These are phyloP conservation scores for Dactylellina parvicollis DNA, from an alignment of 2,329 filamentous ascomycete species.

Conservation along the genomic window DNA sequence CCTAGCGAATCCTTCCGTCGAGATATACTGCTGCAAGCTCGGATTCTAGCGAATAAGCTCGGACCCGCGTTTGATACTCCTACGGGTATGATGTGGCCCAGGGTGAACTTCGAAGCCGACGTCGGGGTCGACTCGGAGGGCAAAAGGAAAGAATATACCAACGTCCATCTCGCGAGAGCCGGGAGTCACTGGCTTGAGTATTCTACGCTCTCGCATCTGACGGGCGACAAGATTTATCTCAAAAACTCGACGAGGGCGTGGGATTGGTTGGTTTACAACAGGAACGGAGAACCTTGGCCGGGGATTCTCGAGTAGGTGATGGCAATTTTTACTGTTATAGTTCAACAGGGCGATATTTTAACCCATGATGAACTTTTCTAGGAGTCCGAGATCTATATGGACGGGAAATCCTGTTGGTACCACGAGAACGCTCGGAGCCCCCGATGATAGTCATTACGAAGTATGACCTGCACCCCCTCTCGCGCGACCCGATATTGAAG, in stretches of 20 bases:
- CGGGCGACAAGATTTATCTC: constrained; percentile 61
- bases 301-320: constrained; percentile 62
- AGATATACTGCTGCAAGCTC: constrained; percentile 73
- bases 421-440: constrained; percentile 63
- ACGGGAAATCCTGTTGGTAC: constrained; percentile 62
- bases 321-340: no score
- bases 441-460: constrained; percentile 61
- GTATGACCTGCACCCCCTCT: constrained; percentile 29
- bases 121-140: constrained; percentile 27
- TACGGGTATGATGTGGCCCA: constrained; percentile 70
- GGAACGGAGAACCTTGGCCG: constrained; percentile 59
- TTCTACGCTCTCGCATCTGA: constrained; percentile 62
- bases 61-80: constrained; percentile 81
- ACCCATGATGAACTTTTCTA: constrained; percentile 12
- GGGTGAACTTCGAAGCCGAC: constrained; percentile 24
- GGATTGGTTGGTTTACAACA: constrained; percentile 62
- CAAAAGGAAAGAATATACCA: constrained; percentile 58
- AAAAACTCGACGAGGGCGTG: constrained; percentile 63
- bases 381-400: constrained; percentile 62
- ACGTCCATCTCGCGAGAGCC: constrained; percentile 62
- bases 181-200: constrained; percentile 64
- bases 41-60: constrained; percentile 75
- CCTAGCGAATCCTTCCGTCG: constrained; percentile 58
- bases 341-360: no score
- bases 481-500: background rate